Evolutionary conservation across 2,329 filamentous ascomycete species (phyloP).

Genomic region (Tympanopsis confertula): DNA sequence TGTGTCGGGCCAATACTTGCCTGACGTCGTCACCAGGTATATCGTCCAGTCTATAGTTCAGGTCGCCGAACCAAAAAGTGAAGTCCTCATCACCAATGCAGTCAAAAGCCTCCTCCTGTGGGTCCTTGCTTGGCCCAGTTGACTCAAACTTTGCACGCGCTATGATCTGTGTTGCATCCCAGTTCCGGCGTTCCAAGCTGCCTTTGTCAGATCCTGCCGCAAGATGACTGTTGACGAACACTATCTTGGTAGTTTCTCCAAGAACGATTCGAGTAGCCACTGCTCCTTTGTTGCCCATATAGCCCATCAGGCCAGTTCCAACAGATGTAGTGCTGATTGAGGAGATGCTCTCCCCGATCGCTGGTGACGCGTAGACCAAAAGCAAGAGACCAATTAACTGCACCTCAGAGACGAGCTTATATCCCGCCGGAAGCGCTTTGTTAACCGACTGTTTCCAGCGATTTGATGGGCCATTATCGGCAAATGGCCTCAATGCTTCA

Average conservation of each 20-base stretch:
- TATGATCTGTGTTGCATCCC: conserved; percentile 75
- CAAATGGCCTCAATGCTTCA: conserved; percentile 63
- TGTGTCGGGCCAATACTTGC: conserved; percentile 70
- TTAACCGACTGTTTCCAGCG: conserved; percentile 74
- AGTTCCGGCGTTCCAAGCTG: conserved; percentile 61
- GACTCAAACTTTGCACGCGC: conserved; percentile 69
- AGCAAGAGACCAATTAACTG: conserved; percentile 79
- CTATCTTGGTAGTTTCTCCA: conserved; percentile 77
- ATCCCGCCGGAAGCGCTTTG: conserved; percentile 63
- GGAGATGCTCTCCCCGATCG: conserved; percentile 62
- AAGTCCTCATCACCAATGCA: conserved; percentile 84
- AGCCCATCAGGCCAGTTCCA: conserved; percentile 81
- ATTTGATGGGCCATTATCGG: conserved; percentile 57
- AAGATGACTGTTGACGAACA: conserved; percentile 86
- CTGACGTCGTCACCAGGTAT: conserved; percentile 85
- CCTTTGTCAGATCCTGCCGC: conserved; percentile 73
- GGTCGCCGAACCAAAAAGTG: conserved; percentile 88
- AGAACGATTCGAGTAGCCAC: conserved; percentile 72
- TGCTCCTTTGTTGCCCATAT: conserved; percentile 92
- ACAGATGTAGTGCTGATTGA: conserved; percentile 74
- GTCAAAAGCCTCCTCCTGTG: conserved; percentile 47
- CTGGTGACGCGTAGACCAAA: conserved; percentile 73
- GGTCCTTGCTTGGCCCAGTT: conserved; percentile 51
- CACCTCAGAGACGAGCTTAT: conserved; percentile 65
- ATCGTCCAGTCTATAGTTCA: conserved; percentile 85